Evolutionary conservation across 345 rosid species (phyloP), one percentile per base, ranked within the genome.

Genomic region (Cardamine chenopodiifolia): DNA sequence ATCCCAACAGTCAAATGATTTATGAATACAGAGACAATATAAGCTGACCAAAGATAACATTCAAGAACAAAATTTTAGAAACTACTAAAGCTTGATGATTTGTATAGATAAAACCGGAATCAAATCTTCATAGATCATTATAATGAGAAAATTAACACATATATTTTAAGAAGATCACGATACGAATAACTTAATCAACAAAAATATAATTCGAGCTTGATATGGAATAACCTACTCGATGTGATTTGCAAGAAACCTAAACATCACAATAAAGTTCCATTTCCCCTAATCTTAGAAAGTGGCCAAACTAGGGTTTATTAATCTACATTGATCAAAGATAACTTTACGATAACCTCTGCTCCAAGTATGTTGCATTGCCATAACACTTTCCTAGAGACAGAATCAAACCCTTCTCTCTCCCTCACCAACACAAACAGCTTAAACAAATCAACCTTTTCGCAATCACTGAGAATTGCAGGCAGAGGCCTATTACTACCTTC

Each of bases 361-460:
- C 13, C 40, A 35, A 35, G 13, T 35, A 10, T 32, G 11, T 32
- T 32, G 11, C 10, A 34, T 9, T 34, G 39, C 12, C 96, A 92
- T 44, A 83, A 76, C 5, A 86, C 85, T 40, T 80, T 71, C 64
- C 59, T 53, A 2, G 86, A 75, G 62, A 89, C 97, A 59, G 73
- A 57, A 57, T 80, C 85, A 71, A 62, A 87, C 29, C 97, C 94
- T 31, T 83, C 88, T 45, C 86, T 79, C 82, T 84, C 83, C 77
- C 82, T 79, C 53, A 88, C 96, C 19, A 78, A 77, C 67, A 82
- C 67, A 62, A 87, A 86, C 70, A 92, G 89, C 77, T 83, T 70
- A 70, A 87, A 84, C 88, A 92, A 83, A 83, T 89, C 93, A 50
- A 81, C 63, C 0, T 68, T 42, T 73, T 76, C 48, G 67, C 88